Evolutionary conservation across 305 asterid genomes (phyloP), one percentile per base, ranked within the genome.

Genomic region (Fraxinus floribunda): DNA sequence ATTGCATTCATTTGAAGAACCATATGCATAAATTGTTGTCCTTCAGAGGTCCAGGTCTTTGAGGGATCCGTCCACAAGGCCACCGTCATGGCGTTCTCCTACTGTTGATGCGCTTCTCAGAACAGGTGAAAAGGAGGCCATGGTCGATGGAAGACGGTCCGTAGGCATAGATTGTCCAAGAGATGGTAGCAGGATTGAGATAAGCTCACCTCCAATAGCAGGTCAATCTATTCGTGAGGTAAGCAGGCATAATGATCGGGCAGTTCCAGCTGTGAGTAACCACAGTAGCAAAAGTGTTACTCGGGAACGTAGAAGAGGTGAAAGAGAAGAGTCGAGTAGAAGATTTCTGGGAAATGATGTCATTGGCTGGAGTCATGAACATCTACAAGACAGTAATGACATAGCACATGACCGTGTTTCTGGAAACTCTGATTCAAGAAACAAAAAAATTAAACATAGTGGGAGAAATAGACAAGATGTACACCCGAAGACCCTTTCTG

Each of bases 1-100:
- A 97, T 81, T 97, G 98, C 90, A 97, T 97, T 90, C 99, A 97
- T 88, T 88, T 94, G 87, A 97, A 95, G 94, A 93, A 97, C 90
- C 95, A 94, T 84, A 93, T 95, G 94, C 99, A n/a, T n/a, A n/a
- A n/a, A n/a, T 93, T 24, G 94, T 88, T 38, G 94, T 86, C 86
- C 98, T 97, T 83, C 98, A 94, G 86, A 91, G 95, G 84, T 93
- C 99, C 5, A 92, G 96, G 92, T 97, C 99, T 81, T 84, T 97
- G 52, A 91, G 94, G 86, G 99, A 97, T 86, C 99, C 98, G 34
- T 91, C 99, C 24, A 91, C 95, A 30, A 95, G 95, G 78, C 98
- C 98, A 3, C 92, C 91, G 64, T 91, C 95, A 0, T 91, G 97
- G 98, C 94, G 89, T 78, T 92, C 98, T 66, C 94, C 97, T 82